phyloP scores from a whole-genome alignment of 2,329 filamentous ascomycete genomes.

The Aspergillus tanneri region DNA sequence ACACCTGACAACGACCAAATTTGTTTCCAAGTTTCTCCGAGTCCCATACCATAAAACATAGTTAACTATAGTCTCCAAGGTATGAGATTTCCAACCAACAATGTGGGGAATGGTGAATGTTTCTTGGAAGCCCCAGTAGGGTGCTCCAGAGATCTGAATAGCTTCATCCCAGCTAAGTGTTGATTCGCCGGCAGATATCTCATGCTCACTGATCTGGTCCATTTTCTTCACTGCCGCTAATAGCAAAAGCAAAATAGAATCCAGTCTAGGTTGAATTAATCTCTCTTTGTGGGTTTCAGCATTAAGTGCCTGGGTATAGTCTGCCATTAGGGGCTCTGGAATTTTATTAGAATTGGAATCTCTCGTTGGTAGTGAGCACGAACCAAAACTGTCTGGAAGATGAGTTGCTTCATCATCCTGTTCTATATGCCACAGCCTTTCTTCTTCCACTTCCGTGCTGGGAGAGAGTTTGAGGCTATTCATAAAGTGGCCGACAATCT shows the following conservation, averaged over 20 bases:
- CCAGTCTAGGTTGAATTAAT: background rate
- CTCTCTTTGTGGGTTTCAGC: background rate
- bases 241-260: background rate
- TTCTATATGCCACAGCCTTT: background rate
- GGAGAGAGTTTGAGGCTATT: background rate
- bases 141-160: background rate
- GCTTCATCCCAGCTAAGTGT: background rate
- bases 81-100: background rate
- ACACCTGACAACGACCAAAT: background rate
- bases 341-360: background rate
- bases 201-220: too few relatives aligned
- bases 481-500: too few relatives aligned
- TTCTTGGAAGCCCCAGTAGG: background rate
- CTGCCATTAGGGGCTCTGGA: background rate
- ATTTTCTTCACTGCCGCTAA: background rate
- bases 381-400: background rate
- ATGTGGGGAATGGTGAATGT: too few relatives aligned
- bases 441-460: background rate
- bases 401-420: too few relatives aligned
- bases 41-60: constrained; percentile 1
- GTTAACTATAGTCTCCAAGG: background rate
- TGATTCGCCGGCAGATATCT: too few relatives aligned
- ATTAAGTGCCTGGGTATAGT: background rate
- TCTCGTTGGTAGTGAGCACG: background rate
- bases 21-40: background rate